Base-by-base conservation (phyloP, 139 green algal genomes). In the Penium margaritaceum region DNA sequence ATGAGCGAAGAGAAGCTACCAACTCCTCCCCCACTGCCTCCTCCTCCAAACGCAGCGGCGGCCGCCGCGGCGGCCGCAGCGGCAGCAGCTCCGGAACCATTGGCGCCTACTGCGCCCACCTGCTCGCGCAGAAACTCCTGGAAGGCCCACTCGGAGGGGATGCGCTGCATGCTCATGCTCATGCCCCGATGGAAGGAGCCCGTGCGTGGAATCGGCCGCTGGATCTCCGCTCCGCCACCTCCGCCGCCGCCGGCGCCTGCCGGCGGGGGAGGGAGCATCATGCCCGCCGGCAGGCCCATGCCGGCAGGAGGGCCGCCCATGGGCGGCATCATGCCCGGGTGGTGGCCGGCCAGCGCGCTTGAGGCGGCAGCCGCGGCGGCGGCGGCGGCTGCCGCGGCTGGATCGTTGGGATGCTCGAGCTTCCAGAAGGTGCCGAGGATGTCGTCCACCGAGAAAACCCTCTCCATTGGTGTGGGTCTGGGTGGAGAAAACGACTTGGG, bases 361-460 rank as follows among this genome's bases (percentile, higher is more conserved):
- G 51, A 33, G 29, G 51, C 51, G 29, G 51, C 51, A 6, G 51
- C 51, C 15, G 51, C 51, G 1, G 51, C 51, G 51, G 51, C 51
- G 51, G 51, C 51, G 51, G 51, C 17, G 15, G 51, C 46, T 21
- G 46, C 17, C 15, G 51, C 51, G 15, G 51, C 51, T 4, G 51
- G 6, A 60, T 72, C 72, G 3, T 61, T 36, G 15, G 47, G 37
- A 3, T 41, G 67, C 27, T 80, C 74, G 3, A 80, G 27, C 32
- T 80, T 80, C 74, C 74, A 80, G 30, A 80, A 80, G 12, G 74
- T 80, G 9, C 74, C 74, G 4, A 80, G 43, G 46, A 80, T 80
- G 34, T 80, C 74, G 63, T 80, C 74, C 34, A 80, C 74, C 17
- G 57, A 73, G 41, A 69, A 80, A 21, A 80, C 74, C 6, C 74